A percentile compares a stretch with the other conserved stretches of the same genome.
These are phyloP conservation scores for Paecilomyces fulvus DNA, from an alignment of 2,329 filamentous ascomycete species.

Conservation along the genomic window DNA sequence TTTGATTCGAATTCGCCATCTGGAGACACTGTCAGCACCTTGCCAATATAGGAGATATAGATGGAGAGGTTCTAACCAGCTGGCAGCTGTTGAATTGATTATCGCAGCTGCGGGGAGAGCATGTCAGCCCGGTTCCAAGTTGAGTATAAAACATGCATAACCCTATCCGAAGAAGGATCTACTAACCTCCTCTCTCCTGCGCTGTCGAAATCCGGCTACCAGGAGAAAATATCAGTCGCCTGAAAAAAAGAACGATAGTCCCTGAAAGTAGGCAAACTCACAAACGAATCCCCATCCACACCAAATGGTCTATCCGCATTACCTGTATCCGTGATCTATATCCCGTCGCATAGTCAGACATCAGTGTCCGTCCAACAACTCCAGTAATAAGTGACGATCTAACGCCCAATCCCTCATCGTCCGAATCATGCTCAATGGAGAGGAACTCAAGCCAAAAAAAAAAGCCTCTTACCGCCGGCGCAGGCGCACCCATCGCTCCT, in stretches of 20 bases:
- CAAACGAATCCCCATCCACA: conserved; percentile 17
- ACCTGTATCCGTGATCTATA: conserved; percentile 10
- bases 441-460: neutral
- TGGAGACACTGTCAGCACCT: neutral
- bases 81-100: conserved; percentile 15
- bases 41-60: neutral
- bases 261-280: conserved; percentile 1
- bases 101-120: conserved; percentile 9
- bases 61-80: conserved; percentile 2
- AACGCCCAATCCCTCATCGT: neutral
- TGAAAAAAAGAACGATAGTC: neutral
- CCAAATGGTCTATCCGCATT: conserved; percentile 13
- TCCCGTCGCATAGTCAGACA: neutral
- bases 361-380: neutral
- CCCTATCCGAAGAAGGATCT: neutral
- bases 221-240: neutral
- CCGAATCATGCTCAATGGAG: neutral
- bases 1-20: conserved; percentile 9
- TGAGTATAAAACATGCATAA: no score
- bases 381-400: no score
- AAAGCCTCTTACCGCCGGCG: neutral
- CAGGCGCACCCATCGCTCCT: neutral
- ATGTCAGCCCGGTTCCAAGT: neutral
- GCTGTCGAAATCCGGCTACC: conserved; percentile 11
- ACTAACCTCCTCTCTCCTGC: conserved; percentile 14